Evolutionary conservation across 164 flowering plant species (phyloP).

Genomic region (Malania oleifera): DNA sequence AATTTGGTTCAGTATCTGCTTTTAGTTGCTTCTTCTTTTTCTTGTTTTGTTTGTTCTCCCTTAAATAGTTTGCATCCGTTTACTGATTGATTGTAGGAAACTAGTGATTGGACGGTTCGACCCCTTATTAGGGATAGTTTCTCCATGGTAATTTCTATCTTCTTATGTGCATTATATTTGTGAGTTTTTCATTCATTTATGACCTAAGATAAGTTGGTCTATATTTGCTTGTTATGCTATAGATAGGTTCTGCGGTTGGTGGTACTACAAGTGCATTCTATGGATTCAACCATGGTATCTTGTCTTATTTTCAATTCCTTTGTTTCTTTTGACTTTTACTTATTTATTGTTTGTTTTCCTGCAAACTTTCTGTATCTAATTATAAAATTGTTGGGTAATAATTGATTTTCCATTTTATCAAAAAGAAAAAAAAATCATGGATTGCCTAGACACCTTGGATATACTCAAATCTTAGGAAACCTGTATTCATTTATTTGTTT

Average conservation of each 20-base stretch:
- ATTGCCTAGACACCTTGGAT: no score
- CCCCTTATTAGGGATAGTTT: slow-evolving; percentile 80
- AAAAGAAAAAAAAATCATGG: no score
- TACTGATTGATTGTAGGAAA: slow-evolving; percentile 47
- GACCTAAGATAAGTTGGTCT: background rate
- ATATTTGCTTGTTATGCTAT: no score
- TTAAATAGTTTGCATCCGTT: background rate
- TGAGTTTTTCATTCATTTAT: background rate
- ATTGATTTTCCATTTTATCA: no score
- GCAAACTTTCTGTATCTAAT: no score
- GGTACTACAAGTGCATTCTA: slow-evolving; percentile 84
- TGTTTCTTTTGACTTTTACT: background rate
- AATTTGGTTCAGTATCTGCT: background rate
- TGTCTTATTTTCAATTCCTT: background rate
- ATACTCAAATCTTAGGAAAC: no score
- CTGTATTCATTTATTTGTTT: no score
- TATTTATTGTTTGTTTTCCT: background rate
- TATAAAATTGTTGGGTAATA: no score
- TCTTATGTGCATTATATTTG: background rate
- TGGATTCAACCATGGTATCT: slow-evolving; percentile 80
- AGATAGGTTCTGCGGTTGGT: slow-evolving; percentile 97
- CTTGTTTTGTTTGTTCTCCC: background rate
- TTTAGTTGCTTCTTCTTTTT: background rate
- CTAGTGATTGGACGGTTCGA: slow-evolving; percentile 64
- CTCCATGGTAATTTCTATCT: slow-evolving; percentile 55